phyloP scores from a whole-genome alignment of 495 filamentous ascomycete species.

The Lasiosphaeris hirsuta region DNA sequence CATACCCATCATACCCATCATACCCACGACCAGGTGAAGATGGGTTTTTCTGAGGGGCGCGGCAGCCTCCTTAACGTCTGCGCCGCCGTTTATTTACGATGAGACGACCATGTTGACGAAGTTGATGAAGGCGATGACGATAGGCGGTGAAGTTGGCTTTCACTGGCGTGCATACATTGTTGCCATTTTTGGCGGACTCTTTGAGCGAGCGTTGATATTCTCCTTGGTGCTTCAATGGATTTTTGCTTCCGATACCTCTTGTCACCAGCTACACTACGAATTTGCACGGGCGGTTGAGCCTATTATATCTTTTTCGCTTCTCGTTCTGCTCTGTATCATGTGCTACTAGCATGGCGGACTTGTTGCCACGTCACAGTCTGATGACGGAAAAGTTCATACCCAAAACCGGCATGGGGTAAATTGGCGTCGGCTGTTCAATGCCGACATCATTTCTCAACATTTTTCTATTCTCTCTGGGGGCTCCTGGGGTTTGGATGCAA shows the following conservation, averaged over 20 bases:
- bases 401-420: conserved; percentile 20
- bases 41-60: background rate
- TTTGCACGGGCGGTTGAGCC: conserved; percentile 8
- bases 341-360: conserved; percentile 13
- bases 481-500: background rate
- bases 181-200: conserved; percentile 8
- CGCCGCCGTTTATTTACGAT: conserved; percentile 8
- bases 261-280: conserved; percentile 1
- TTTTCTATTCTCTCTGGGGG: background rate
- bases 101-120: conserved; percentile 23
- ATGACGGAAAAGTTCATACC: conserved; percentile 24
- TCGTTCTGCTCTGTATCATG: conserved; percentile 12
- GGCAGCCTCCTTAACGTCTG: background rate
- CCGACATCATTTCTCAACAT: background rate
- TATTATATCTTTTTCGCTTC: conserved; percentile 9
- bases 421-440: conserved; percentile 17
- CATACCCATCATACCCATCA: conserved; percentile 18
- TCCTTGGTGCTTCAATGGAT: conserved; percentile 9
- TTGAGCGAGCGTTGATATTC: conserved; percentile 26
- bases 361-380: conserved; percentile 9
- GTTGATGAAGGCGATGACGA: conserved; percentile 23
- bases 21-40: background rate
- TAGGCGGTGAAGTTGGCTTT: conserved; percentile 8
- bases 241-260: conserved; percentile 11
- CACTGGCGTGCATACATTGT: conserved; percentile 9